Percentiles rank a stretch among this genome's conserved stretches.
Conservation (phyloP, 1,139 yeast genomes). For the Waltiozyma sp. region DNA sequence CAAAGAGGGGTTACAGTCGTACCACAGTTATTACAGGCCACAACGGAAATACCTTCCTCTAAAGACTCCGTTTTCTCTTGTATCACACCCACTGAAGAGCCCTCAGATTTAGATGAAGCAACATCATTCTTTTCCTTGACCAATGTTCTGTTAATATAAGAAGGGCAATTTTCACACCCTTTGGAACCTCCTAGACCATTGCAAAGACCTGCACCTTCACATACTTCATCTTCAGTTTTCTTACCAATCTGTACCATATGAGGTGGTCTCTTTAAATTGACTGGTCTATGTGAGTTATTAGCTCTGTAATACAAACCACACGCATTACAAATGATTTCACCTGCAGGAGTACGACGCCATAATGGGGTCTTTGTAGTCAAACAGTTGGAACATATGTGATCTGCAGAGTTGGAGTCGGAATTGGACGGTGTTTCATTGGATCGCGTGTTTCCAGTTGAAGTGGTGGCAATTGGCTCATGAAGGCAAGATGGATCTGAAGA, state of each 20-base stretch:
- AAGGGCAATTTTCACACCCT: conserved; percentile 78
- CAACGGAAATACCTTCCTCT: conserved; percentile 19
- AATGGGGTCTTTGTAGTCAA: conserved; percentile 76
- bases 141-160: conserved; percentile 51
- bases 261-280: conserved; percentile 59
- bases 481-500: no score
- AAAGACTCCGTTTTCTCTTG: not conserved
- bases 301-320: conserved; percentile 74
- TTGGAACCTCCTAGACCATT: conserved; percentile 80
- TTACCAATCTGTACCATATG: conserved; percentile 37
- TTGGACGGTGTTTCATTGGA: not conserved
- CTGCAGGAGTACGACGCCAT: conserved; percentile 77
- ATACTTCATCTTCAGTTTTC: conserved; percentile 22
- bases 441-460: no score
- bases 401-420: not conserved
- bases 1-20: conserved; percentile 80
- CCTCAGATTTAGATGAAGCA: not conserved
- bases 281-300: conserved; percentile 73
- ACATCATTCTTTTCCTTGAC: conserved; percentile 1
- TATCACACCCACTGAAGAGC: not conserved
- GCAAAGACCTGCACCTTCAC: conserved; percentile 77
- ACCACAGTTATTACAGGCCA: conserved; percentile 74
- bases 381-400: conserved; percentile 48
- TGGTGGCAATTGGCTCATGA: no score
- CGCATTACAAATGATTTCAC: conserved; percentile 79